Base-by-base conservation (phyloP, 768 basidiomycete species). In the Guyanaporus albipodus region DNA sequence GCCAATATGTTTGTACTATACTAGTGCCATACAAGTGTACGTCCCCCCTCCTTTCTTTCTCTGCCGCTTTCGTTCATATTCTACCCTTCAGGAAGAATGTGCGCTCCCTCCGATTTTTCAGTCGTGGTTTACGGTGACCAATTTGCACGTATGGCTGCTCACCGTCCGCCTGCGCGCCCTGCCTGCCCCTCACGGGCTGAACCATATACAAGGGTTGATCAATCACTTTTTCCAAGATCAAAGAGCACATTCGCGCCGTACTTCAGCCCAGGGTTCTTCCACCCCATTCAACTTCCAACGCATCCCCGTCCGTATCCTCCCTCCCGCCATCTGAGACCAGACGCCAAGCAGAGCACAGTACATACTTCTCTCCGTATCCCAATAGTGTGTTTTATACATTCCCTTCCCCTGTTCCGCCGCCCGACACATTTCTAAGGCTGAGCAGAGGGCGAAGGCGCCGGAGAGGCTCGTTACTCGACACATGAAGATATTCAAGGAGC, bases 211-310 rank as follows among this genome's bases (percentile, higher is more conserved):
- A 67, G 87, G 75, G 7, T 74, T 97, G 49, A 76, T 96, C 52
- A 92, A 95, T 66, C 92, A 96, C 70, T 96, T 94, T 71, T 98
- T 97, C 74, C 72, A 91, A 54, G 91, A 97, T 91, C 52, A 94
- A 97, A 61, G 87, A 89, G 60, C 86, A 92, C 45, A 82, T 97
- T 38, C 85, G 93, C 17, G 70, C 78, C 6, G 84, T 92, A 22
- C 80, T 91, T 34, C 84, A 85, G 42, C 83, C 85, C 6, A 73
- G 67, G 14, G 34, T 61, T 14, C 41, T 67, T 19, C 67, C 58
- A 2, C 52, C 64, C 4, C 64, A 64, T 33, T 44, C 44, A 4
- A 22, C 36, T 24, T 28, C 37, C 21, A 40, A 52, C 56, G 65
- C 38, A 8, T 48, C 53, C 26, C 28, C 37, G 24, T 24, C 48